Base-by-base conservation (phyloP, 768 basidiomycete genomes). In the Boletus rubroflammeus region DNA sequence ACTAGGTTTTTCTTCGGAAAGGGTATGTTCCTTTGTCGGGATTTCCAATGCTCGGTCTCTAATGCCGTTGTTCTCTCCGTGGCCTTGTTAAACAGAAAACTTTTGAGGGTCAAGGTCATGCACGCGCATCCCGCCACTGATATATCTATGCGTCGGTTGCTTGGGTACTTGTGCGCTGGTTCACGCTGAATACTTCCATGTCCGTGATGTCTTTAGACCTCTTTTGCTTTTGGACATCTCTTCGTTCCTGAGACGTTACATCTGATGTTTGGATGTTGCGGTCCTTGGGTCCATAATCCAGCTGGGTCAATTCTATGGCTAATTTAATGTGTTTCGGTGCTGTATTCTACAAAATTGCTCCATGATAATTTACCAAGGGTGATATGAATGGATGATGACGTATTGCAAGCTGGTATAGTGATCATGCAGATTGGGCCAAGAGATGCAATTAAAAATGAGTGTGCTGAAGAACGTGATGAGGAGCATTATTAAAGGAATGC, bases 1-100 rank as follows among this genome's bases (percentile, higher is more conserved):
- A 88, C 90, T 1, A 75, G 87, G 50, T 96, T 95, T 81, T 90
- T 89, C 79, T 96, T 87, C 59, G 90, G 92, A 44, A 95, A 95
- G 71, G 93, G 88, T 87, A 58, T 35, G 82, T 68, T 44, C 14
- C 28, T 31, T 53, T 31, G 31, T 51, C 13, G 6, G 10, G 7
- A 32, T 36, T 8, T 28, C 36, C 10, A 34, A 50, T 6, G 26
- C 23, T 26, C 6, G 11, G 29, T 46, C 13, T 1, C 48, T 67
- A 17, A 66, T 51, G 32, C 0, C 21, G 28, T 39, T 3, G 13
- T 54, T 56, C 10, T 41, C 36, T 35, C 2, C 5, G 26, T 9
- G 50, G 15, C 6, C 17, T 47, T 47, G 19, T 31, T 28, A 10
- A 25, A 54, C 56, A 66, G 65, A 66, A 21, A 66, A 66, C 36